Evolutionary conservation across 129 eudicot species (phyloP).

Genomic region (Ambrosia artemisiifolia): DNA sequence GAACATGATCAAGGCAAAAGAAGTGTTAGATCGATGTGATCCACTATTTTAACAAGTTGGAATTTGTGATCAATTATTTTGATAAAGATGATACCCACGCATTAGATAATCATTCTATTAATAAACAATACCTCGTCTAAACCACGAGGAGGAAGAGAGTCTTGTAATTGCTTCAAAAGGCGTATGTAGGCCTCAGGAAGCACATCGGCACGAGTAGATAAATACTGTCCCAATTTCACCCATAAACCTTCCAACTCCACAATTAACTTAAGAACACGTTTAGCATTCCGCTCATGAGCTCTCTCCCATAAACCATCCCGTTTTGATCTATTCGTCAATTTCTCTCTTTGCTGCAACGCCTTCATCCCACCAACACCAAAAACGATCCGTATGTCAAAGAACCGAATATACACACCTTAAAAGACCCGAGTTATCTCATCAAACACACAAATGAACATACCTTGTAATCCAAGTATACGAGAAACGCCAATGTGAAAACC

Average conservation of each 20-base stretch:
- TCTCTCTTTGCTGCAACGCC: slow-evolving; percentile 87
- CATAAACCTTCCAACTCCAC: slow-evolving; percentile 33
- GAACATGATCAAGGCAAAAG: background rate
- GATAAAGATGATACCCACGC: background rate
- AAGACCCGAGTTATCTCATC: background rate
- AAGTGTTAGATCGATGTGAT: background rate
- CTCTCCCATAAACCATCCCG: slow-evolving; percentile 73
- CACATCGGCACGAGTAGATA: slow-evolving; percentile 97
- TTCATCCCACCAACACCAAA: slow-evolving; percentile 21
- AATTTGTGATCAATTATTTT: background rate
- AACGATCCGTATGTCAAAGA: background rate
- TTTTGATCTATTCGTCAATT: slow-evolving; percentile 69
- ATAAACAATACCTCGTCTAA: slow-evolving; percentile 59
- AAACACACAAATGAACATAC: slow-evolving; percentile 22
- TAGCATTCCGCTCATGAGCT: slow-evolving; percentile 80
- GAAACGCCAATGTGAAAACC: slow-evolving; percentile 70
- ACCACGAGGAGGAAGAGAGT: slow-evolving; percentile 96
- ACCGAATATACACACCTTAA: background rate
- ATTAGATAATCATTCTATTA: background rate
- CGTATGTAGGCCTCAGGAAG: slow-evolving; percentile 84
- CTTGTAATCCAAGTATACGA: slow-evolving; percentile 91
- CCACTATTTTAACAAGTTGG: background rate
- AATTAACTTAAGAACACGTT: slow-evolving; percentile 53
- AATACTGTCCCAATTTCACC: slow-evolving; percentile 14
- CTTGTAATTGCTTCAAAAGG: slow-evolving; percentile 78